Evolutionary conservation across 2,329 filamentous ascomycete species (phyloP).

Genomic region (Exutisphaerella laricina): DNA sequence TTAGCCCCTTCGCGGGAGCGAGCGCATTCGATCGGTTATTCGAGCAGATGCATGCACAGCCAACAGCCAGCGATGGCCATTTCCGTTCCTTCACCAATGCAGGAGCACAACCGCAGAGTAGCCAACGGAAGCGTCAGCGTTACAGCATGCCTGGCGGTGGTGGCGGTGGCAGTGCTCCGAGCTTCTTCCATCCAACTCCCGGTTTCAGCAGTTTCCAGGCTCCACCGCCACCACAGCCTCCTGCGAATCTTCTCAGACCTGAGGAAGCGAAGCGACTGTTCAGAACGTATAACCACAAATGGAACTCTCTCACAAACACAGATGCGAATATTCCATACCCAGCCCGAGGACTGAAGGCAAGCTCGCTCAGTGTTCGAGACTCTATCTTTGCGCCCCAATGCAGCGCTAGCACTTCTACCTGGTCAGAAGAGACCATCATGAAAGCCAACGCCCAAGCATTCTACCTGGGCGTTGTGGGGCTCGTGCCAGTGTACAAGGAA

Average conservation of each 20-base stretch:
- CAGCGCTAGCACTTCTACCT: constrained; percentile 20
- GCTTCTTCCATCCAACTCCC: constrained; percentile 7
- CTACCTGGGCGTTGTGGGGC: constrained; percentile 26
- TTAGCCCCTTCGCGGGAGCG: constrained; percentile 9
- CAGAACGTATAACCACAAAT: constrained; percentile 27
- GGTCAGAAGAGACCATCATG: constrained; percentile 31
- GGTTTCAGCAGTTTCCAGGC: constrained; percentile 10
- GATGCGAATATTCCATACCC: constrained; percentile 30
- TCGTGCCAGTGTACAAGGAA: constrained; percentile 25
- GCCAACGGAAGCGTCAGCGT: constrained; percentile 16
- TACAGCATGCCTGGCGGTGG: constrained; percentile 12
- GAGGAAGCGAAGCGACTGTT: constrained; percentile 27
- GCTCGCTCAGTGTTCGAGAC: constrained; percentile 21
- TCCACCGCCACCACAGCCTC: constrained; percentile 19
- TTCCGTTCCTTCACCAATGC: constrained; percentile 22
- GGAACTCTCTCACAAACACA: constrained; percentile 23
- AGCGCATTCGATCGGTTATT: constrained; percentile 18
- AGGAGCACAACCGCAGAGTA: constrained; percentile 7
- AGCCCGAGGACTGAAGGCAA: constrained; percentile 25
- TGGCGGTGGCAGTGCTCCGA: constrained; percentile 2
- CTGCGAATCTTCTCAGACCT: constrained; percentile 21
- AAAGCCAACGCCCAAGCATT: constrained; percentile 32
- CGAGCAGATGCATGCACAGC: constrained; percentile 4
- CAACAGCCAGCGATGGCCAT: constrained; percentile 10
- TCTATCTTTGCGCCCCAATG: constrained; percentile 26